phyloP scores from a whole-genome alignment of 2,329 filamentous ascomycete genomes.

The Diaporthe ilicicola region DNA sequence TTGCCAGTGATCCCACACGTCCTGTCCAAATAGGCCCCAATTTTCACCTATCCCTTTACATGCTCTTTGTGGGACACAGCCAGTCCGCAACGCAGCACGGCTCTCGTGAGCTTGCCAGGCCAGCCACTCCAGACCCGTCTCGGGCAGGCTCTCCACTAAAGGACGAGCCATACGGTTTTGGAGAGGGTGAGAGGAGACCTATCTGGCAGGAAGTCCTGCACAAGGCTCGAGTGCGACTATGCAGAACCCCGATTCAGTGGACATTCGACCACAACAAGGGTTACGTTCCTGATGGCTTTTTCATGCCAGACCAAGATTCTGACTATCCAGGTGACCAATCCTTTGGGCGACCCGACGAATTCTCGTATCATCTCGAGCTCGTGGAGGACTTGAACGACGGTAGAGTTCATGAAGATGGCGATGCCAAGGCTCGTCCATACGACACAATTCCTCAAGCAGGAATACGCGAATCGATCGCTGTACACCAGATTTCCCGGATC shows the following conservation, averaged over 20 bases:
- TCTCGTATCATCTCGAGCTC: slow-evolving; percentile 82
- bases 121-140: slow-evolving; percentile 32
- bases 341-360: slow-evolving; percentile 52
- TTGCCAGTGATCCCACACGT: slow-evolving; percentile 68
- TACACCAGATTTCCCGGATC: slow-evolving; percentile 79
- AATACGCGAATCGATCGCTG: slow-evolving; percentile 62
- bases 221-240: slow-evolving; percentile 85
- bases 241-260: slow-evolving; percentile 69
- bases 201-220: slow-evolving; percentile 98
- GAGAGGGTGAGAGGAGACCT: slow-evolving; percentile 67
- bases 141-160: slow-evolving; percentile 43
- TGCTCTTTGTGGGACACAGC: slow-evolving; percentile 86
- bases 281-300: slow-evolving; percentile 38
- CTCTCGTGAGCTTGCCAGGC: background rate
- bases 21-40: slow-evolving; percentile 86
- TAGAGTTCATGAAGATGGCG: slow-evolving; percentile 57
- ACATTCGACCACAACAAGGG: slow-evolving; percentile 52
- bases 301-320: slow-evolving; percentile 1
- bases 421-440: slow-evolving; percentile 44
- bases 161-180: slow-evolving; percentile 55
- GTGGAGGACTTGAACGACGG: slow-evolving; percentile 79
- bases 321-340: background rate
- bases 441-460: slow-evolving; percentile 54
- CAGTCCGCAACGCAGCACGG: slow-evolving; percentile 35
- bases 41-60: slow-evolving; percentile 90